These are phyloP conservation scores for Primulina eburnea DNA, from an alignment of 257 asterid genomes.

Conservation along the genomic window DNA sequence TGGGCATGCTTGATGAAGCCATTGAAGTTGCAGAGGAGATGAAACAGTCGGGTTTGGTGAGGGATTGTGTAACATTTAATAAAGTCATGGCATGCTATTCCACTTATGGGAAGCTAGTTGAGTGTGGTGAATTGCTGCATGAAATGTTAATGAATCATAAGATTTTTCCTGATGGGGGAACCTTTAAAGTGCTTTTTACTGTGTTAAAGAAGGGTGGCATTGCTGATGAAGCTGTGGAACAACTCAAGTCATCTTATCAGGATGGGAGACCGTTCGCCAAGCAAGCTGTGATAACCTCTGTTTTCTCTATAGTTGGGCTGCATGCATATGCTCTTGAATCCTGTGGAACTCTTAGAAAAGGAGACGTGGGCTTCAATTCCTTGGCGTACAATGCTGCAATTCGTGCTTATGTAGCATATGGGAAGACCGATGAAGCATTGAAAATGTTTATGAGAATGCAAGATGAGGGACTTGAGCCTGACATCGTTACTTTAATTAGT, in stretches of 20 bases:
- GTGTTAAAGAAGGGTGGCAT: slow-evolving; percentile 70
- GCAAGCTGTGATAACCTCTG: slow-evolving; percentile 72
- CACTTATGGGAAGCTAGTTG: slow-evolving; percentile 53
- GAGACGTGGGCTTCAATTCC: slow-evolving; percentile 41
- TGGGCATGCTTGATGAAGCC: slow-evolving; percentile 89
- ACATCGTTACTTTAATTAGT: slow-evolving; percentile 59
- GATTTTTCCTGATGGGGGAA: slow-evolving; percentile 58
- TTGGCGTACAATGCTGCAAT: slow-evolving; percentile 79
- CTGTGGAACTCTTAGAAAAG: slow-evolving; percentile 46
- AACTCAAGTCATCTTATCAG: slow-evolving; percentile 56
- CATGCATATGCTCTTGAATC: slow-evolving; percentile 72
- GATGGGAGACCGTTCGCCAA: slow-evolving; percentile 67
- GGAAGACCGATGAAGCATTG: slow-evolving; percentile 65
- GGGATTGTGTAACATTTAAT: slow-evolving; percentile 56
- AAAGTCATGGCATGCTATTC: slow-evolving; percentile 83
- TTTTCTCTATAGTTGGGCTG: slow-evolving; percentile 61
- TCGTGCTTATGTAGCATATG: slow-evolving; percentile 59
- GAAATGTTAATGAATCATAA: slow-evolving; percentile 62
- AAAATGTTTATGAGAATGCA: slow-evolving; percentile 83
- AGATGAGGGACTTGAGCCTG: slow-evolving; percentile 78
- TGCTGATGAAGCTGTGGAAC: slow-evolving; percentile 55
- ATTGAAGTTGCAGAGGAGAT: slow-evolving; percentile 75
- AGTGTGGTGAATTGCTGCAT: slow-evolving; percentile 74
- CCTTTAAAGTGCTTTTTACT: slow-evolving; percentile 66
- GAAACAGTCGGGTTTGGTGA: slow-evolving; percentile 58